Evolutionary conservation across 2,329 filamentous ascomycete genomes (phyloP), one percentile per base, ranked within the genome.

Genomic region (Calonectria ilicicola): DNA sequence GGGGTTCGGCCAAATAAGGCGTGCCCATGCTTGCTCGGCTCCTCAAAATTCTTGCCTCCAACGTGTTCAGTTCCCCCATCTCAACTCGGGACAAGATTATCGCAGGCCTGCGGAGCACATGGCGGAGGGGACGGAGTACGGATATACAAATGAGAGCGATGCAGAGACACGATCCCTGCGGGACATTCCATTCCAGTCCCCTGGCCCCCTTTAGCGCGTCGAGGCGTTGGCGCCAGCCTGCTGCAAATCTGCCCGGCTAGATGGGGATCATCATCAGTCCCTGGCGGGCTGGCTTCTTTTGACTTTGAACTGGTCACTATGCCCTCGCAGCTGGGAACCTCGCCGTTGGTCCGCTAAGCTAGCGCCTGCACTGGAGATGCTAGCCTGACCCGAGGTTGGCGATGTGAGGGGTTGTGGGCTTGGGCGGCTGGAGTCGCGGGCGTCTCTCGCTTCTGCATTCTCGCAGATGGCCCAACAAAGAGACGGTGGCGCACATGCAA

Each of bases 241-340:
- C 66, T 35, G 53, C 53, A 60, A 60, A 60, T 60, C 64, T 74
- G 65, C 65, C 67, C 62, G 67, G 74, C 51, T 64, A 42, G 69
- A 77, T 75, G 72, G 75, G 73, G 73, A 75, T 73, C 66, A 77
- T 69, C 69, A 65, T 69, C 69, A 65, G 69, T 70, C 68, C 74
- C 53, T 77, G 73, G 69, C 38, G 49, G 68, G 60, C 67, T 73
- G 75, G 68, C 60, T 65, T 64, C 65, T 75, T 75, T 75, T 72
- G 74, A 71, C 49, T 67, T 74, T 70, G 70, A 65, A 40, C 60
- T 69, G 47, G 40, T 49, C 67, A 15, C 40, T 23, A 35, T 53
- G 42, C 27, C 63, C 63, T 65, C 53, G 53, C 26, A 32, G 29
- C 62, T 51, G 44, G 63, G 63, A 63, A 44, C 62, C 21, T 60